These are phyloP conservation scores for Mycena capillaripes DNA, from an alignment of 768 basidiomycete species.

Conservation along the genomic window DNA sequence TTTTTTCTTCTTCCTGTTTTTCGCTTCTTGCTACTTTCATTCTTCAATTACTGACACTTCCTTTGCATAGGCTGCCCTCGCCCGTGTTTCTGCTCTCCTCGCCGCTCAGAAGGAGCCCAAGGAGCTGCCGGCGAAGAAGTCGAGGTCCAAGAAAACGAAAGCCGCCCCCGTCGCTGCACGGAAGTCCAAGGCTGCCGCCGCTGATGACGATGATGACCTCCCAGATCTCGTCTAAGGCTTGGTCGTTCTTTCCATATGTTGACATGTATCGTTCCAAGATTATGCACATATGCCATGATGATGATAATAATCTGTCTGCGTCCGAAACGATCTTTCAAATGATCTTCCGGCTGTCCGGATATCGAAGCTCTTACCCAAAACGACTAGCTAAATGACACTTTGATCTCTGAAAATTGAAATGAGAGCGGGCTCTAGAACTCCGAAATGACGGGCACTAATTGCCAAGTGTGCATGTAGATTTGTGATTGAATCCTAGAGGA, in stretches of 20 bases:
- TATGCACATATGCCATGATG: constrained; percentile 13
- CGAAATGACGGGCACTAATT: too few species aligned
- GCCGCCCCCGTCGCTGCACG: constrained; percentile 37
- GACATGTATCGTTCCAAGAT: constrained; percentile 7
- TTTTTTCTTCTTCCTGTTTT: constrained; percentile 23
- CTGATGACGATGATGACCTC: constrained; percentile 34
- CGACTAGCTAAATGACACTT: too few species aligned
- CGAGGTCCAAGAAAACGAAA: constrained; percentile 77
- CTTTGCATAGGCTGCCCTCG: constrained; percentile 72
- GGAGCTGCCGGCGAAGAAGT: constrained; percentile 74
- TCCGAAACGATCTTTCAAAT: too few species aligned
- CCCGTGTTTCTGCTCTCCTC: constrained; percentile 81
- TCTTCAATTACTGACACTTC: constrained; percentile 47
- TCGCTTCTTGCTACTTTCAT: constrained; percentile 33
- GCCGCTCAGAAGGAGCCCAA: constrained; percentile 82
- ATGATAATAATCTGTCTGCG: neutral
- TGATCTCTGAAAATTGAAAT: too few species aligned
- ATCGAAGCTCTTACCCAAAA: too few species aligned
- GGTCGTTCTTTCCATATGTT: constrained; percentile 11
- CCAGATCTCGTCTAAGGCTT: constrained; percentile 31
- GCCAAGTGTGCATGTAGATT: too few species aligned
- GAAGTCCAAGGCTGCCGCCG: constrained; percentile 26
- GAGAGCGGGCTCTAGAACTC: too few species aligned
- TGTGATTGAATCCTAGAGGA: too few species aligned
- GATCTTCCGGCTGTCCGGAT: too few species aligned